Percentiles rank a stretch among this genome's conserved stretches.
These are phyloP conservation scores for California macrophylla DNA, from an alignment of 441 rosid genomes.

Conservation along the genomic window DNA sequence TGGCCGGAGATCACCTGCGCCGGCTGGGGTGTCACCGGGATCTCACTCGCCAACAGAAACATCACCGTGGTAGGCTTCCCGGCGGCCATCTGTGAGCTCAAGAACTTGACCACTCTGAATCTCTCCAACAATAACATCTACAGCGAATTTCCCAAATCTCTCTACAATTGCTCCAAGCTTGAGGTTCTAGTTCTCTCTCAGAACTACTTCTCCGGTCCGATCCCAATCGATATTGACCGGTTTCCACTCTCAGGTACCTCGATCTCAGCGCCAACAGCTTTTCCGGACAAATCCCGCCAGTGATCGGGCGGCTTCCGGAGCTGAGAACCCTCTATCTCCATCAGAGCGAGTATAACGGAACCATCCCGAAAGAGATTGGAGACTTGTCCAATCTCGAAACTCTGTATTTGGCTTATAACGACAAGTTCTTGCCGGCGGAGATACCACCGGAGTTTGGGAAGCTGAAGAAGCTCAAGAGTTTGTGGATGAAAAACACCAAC, in stretches of 20 bases:
- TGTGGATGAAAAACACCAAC: conserved; percentile 44
- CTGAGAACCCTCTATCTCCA: conserved; percentile 31
- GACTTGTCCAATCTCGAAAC: conserved; percentile 46
- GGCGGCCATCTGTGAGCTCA: conserved; percentile 47
- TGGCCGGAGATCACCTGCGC: conserved; percentile 50
- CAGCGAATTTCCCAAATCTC: conserved; percentile 44
- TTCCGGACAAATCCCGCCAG: conserved; percentile 52
- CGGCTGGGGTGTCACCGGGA: conserved; percentile 30
- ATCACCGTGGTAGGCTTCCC: conserved; percentile 41
- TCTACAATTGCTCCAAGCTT: conserved; percentile 59
- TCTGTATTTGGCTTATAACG: conserved; percentile 37
- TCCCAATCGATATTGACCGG: conserved; percentile 48
- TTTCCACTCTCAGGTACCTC: conserved; percentile 36
- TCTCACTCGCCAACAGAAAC: conserved; percentile 23
- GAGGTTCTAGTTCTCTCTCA: conserved; percentile 44
- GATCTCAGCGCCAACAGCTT: conserved; percentile 48
- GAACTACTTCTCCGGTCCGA: conserved; percentile 57
- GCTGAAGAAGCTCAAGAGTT: conserved; percentile 33
- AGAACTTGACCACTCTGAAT: conserved; percentile 33
- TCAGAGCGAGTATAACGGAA: conserved; percentile 48
- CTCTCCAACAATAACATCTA: conserved; percentile 41
- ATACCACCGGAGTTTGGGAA: conserved; percentile 54
- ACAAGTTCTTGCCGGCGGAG: conserved; percentile 33
- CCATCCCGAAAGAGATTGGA: conserved; percentile 69
- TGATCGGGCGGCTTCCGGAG: conserved; percentile 35